Percentiles rank a stretch among this genome's conserved stretches.
Evolutionary conservation across 257 asterid species (phyloP).

Genomic region (Solanum arcanum): DNA sequence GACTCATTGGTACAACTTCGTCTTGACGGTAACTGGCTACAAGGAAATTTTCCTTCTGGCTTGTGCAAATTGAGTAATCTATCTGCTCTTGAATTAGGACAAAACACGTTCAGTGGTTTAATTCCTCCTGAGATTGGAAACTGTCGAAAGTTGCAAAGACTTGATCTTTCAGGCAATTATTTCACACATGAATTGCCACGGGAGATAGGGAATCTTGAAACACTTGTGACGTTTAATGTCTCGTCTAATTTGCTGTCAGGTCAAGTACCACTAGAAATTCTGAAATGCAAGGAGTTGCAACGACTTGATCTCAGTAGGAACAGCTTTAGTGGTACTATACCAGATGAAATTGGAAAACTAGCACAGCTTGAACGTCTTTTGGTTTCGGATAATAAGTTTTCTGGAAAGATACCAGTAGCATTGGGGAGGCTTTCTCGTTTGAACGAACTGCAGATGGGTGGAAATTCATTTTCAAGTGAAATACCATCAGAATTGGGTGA

Average conservation of each 20-base stretch:
- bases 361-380: constrained; percentile 66
- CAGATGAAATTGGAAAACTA: constrained; percentile 51
- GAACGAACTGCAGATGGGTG: constrained; percentile 83
- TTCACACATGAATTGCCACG: constrained; percentile 54
- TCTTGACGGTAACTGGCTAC: constrained; percentile 41
- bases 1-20: constrained; percentile 57
- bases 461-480: constrained; percentile 53
- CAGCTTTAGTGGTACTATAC: constrained; percentile 36
- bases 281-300: constrained; percentile 58
- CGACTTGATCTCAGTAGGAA: constrained; percentile 81
- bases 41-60: constrained; percentile 62
- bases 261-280: constrained; percentile 38
- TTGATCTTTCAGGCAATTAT: constrained; percentile 58
- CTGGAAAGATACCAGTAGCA: constrained; percentile 59
- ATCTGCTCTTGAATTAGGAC: constrained; percentile 70
- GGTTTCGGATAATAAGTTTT: constrained; percentile 52
- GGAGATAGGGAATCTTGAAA: constrained; percentile 49
- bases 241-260: constrained; percentile 60
- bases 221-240: constrained; percentile 64
- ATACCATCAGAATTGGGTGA: constrained; percentile 67
- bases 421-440: constrained; percentile 58
- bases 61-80: constrained; percentile 53
- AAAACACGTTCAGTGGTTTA: constrained; percentile 52
- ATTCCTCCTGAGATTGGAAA: constrained; percentile 47
- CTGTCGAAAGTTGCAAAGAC: constrained; percentile 72